Conservation (phyloP, 176 grass and related monocot species). For the Musa schizocarpa region DNA sequence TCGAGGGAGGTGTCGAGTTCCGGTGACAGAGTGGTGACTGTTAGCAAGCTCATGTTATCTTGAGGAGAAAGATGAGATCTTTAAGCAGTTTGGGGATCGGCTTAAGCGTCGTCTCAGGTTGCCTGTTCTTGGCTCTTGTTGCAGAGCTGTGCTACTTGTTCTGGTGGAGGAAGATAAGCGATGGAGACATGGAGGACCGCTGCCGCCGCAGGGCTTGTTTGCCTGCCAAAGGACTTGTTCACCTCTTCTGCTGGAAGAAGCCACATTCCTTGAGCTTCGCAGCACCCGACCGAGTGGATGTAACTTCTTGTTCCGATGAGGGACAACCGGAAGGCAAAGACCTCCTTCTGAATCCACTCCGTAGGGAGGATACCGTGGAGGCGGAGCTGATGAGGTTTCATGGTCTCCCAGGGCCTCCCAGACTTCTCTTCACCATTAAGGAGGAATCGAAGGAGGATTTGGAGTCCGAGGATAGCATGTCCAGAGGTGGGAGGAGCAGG, state of each 20-base stretch:
- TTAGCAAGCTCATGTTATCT: not conserved
- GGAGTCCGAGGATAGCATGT: not conserved
- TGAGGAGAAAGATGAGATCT: not conserved
- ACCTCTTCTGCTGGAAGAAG: slow-evolving; percentile 3
- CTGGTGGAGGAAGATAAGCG: not conserved
- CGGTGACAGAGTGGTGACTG: not conserved
- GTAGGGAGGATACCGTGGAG: not conserved
- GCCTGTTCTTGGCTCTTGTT: not conserved
- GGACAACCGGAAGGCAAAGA: not conserved
- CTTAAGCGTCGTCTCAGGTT: not conserved
- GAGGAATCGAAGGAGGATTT: slow-evolving; percentile 7
- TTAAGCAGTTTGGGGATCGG: not conserved
- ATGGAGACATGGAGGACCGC: not conserved
- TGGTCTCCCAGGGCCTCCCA: slow-evolving; percentile 1
- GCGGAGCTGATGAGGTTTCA: slow-evolving; percentile 5
- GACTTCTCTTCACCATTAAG: slow-evolving; percentile 2
- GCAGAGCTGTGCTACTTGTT: slow-evolving; percentile 11
- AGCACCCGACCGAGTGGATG: not conserved
- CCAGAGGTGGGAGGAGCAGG: not conserved
- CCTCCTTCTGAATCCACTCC: not conserved
- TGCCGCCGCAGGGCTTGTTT: not conserved
- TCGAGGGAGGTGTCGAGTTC: not conserved
- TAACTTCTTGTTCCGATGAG: not conserved
- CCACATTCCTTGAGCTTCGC: not conserved
- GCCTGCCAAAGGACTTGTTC: not conserved